These are phyloP conservation scores for Geotrichum ghanense DNA, from an alignment of 805 yeast genomes.

Conservation along the genomic window DNA sequence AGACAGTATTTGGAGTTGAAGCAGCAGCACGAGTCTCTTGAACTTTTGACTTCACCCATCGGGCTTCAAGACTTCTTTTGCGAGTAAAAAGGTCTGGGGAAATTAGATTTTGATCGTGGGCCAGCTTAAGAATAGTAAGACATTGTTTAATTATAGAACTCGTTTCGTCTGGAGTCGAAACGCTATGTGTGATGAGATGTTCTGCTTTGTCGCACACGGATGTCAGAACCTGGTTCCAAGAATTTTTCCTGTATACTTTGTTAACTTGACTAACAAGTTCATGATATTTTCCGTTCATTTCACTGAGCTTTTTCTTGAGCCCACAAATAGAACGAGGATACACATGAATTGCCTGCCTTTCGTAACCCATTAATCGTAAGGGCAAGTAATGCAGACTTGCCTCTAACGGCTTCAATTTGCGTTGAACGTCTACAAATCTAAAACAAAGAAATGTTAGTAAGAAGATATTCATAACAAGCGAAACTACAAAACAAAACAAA, in stretches of 20 bases:
- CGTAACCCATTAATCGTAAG: constrained; percentile 14
- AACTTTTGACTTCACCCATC: not conserved
- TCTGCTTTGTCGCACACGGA: not conserved
- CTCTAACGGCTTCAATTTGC: constrained; percentile 13
- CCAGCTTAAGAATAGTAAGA: not conserved
- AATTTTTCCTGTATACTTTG: not conserved
- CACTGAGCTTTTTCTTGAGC: constrained; percentile 10
- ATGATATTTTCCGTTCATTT: constrained; percentile 11
- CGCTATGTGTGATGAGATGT: not conserved
- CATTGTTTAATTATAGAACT: not conserved
- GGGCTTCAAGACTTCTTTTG: not conserved
- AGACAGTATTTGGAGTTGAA: too few species aligned
- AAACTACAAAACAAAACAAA: not conserved
- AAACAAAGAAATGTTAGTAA: not conserved
- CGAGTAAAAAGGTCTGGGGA: not conserved
- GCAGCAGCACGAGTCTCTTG: too few species aligned
- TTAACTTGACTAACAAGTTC: constrained; percentile 3
- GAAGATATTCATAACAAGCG: not conserved
- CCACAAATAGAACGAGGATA: constrained; percentile 14
- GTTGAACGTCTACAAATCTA: constrained; percentile 10
- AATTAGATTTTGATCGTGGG: not conserved
- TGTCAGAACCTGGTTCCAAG: not conserved
- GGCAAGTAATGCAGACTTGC: constrained; percentile 17
- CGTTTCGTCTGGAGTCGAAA: not conserved
- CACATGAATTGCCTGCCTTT: constrained; percentile 7